Evolutionary conservation across 148 eudicot genomes (phyloP).

Genomic region (Pharnaceum exiguum): DNA sequence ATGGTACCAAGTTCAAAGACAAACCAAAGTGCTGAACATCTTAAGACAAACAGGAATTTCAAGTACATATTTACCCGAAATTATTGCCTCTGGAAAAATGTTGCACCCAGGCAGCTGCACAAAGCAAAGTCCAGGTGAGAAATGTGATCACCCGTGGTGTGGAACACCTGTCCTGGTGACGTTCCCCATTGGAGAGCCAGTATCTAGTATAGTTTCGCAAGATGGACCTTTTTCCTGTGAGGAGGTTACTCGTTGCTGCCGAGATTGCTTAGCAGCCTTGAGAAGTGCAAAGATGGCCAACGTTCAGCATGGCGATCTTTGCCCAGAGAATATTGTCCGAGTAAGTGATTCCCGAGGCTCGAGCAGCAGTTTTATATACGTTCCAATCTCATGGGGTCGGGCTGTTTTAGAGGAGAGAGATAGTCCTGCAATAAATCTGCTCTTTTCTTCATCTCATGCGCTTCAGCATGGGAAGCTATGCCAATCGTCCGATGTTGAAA

Average conservation of each 20-base stretch:
- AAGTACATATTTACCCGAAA: slow-evolving; percentile 56
- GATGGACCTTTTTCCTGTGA: slow-evolving; percentile 56
- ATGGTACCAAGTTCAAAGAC: slow-evolving; percentile 89
- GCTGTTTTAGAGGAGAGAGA: slow-evolving; percentile 81
- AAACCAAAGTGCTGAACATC: slow-evolving; percentile 65
- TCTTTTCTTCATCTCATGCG: slow-evolving; percentile 67
- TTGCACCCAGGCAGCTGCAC: slow-evolving; percentile 59
- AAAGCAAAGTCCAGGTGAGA: slow-evolving; percentile 49
- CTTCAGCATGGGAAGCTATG: slow-evolving; percentile 81
- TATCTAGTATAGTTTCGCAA: slow-evolving; percentile 39
- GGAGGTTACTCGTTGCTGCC: slow-evolving; percentile 63
- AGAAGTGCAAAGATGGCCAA: slow-evolving; percentile 54
- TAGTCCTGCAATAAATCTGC: slow-evolving; percentile 60
- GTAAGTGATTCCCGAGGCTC: slow-evolving; percentile 29
- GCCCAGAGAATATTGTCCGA: slow-evolving; percentile 65
- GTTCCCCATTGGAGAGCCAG: slow-evolving; percentile 58
- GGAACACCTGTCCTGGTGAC: slow-evolving; percentile 72
- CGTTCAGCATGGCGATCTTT: slow-evolving; percentile 69
- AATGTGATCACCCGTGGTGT: slow-evolving; percentile 73
- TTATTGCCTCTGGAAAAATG: slow-evolving; percentile 65
- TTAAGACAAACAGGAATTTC: slow-evolving; percentile 53
- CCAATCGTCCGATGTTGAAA: slow-evolving; percentile 79
- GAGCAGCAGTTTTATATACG: slow-evolving; percentile 27
- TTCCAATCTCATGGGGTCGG: slow-evolving; percentile 67
- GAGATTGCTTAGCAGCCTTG: slow-evolving; percentile 67